These are phyloP conservation scores for Leishmania major DNA, from an alignment of 208 protist species.

Conservation along the genomic window DNA sequence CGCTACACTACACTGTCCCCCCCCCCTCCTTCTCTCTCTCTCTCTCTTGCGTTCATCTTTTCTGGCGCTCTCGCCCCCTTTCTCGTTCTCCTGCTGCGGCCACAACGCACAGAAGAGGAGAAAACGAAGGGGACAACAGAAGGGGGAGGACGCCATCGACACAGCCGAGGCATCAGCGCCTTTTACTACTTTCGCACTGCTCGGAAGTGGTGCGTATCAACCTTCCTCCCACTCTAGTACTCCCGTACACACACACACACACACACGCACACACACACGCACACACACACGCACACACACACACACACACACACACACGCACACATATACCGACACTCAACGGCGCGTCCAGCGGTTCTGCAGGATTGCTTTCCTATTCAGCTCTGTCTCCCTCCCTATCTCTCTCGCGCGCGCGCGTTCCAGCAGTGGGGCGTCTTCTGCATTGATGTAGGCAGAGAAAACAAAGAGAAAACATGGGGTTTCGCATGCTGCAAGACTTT, in stretches of 20 bases:
- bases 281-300: neutral
- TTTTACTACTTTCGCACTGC: neutral
- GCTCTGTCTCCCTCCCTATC: neutral
- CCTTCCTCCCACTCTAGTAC: neutral
- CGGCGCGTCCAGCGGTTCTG: neutral
- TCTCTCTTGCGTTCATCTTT: neutral
- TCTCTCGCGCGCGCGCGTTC: neutral
- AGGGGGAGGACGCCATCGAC: neutral
- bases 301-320: neutral
- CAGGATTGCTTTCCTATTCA: neutral
- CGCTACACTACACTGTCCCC: neutral
- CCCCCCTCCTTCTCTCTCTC: too few species aligned
- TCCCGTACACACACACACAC: neutral
- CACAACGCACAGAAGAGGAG: neutral
- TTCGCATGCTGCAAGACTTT: slow-evolving; percentile 77
- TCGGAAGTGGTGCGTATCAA: neutral
- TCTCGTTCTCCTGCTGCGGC: neutral
- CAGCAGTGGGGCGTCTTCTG: neutral
- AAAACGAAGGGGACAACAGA: neutral
- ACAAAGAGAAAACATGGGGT: slow-evolving; percentile 17
- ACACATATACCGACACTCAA: neutral
- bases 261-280: neutral
- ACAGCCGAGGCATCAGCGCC: neutral
- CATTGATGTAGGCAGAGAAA: neutral
- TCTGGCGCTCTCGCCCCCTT: neutral